phyloP scores from a whole-genome alignment of 139 green algal species.

The Mesotaenium endlicherianum region DNA sequence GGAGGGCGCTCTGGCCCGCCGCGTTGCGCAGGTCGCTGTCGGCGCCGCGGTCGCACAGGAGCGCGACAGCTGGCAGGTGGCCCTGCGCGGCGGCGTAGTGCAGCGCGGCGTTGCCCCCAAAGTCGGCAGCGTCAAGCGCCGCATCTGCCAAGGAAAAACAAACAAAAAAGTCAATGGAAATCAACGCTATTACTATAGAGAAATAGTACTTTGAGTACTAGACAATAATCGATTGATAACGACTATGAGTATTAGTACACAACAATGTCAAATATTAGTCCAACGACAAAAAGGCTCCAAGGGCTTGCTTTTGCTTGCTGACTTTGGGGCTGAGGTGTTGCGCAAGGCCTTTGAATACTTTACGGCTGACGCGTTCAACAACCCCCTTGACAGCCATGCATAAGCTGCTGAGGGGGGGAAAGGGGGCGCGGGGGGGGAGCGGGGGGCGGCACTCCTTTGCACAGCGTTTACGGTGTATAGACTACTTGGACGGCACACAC shows the following conservation, averaged over 20 bases:
- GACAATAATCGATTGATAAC: no score
- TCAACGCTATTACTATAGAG: no score
- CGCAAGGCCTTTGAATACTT: no score
- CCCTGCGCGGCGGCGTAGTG: conserved; percentile 5
- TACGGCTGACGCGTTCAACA: no score
- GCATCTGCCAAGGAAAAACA: conserved; percentile 2
- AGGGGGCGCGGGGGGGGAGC: neutral
- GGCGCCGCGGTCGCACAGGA: conserved; percentile 1
- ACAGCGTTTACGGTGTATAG: neutral
- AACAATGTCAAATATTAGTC: no score
- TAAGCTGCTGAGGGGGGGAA: neutral
- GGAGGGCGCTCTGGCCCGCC: neutral
- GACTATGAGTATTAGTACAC: no score
- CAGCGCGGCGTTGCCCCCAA: neutral
- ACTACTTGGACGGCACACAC: no score
- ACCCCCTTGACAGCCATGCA: neutral
- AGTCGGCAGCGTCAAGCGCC: conserved; percentile 1
- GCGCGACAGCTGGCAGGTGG: neutral
- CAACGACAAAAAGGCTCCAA: no score
- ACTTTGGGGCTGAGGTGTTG: no score
- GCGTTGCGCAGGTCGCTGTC: neutral
- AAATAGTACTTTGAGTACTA: no score
- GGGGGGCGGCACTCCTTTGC: neutral
- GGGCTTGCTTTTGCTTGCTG: no score
- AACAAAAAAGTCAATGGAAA: no score